These are phyloP conservation scores for Cadophora malorum DNA, from an alignment of 2,329 filamentous ascomycete genomes.

Conservation along the genomic window DNA sequence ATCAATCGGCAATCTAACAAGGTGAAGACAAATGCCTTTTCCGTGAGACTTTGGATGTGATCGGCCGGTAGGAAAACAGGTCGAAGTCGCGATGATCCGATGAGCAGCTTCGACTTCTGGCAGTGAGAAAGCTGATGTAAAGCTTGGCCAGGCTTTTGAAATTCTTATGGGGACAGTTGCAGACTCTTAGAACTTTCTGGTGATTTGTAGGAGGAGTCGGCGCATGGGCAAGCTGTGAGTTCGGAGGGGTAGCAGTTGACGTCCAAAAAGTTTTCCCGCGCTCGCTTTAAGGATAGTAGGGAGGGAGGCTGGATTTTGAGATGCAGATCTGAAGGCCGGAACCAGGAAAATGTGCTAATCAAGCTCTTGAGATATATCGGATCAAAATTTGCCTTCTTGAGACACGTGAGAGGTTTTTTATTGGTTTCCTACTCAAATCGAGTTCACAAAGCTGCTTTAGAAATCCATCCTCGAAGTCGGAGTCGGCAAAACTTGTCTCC, in stretches of 20 bases:
- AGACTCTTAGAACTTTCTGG: neutral
- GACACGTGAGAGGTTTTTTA: neutral
- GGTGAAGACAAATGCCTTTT: no score
- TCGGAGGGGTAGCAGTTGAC: slow-evolving; percentile 8
- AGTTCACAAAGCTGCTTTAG: neutral
- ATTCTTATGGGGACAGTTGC: no score
- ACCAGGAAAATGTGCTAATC: neutral
- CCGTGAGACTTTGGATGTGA: no score
- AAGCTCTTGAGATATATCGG: neutral
- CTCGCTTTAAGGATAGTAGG: slow-evolving; percentile 2
- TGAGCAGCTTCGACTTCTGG: no score
- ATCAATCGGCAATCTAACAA: neutral
- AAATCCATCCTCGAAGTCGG: neutral
- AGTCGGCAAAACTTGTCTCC: slow-evolving; percentile 3
- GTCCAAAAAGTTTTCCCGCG: slow-evolving; percentile 6
- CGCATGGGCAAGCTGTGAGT: neutral
- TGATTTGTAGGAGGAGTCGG: neutral
- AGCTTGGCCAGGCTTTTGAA: no score
- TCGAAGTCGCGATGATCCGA: no score
- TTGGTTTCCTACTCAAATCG: neutral
- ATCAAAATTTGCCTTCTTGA: neutral
- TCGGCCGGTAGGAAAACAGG: no score
- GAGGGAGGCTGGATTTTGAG: neutral
- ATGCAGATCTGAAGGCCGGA: neutral
- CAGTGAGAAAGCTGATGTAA: no score